Percentiles rank a stretch among this genome's conserved stretches.
Evolutionary conservation across 2,329 filamentous ascomycete genomes (phyloP).

Genomic region (Bretziella fagacearum): DNA sequence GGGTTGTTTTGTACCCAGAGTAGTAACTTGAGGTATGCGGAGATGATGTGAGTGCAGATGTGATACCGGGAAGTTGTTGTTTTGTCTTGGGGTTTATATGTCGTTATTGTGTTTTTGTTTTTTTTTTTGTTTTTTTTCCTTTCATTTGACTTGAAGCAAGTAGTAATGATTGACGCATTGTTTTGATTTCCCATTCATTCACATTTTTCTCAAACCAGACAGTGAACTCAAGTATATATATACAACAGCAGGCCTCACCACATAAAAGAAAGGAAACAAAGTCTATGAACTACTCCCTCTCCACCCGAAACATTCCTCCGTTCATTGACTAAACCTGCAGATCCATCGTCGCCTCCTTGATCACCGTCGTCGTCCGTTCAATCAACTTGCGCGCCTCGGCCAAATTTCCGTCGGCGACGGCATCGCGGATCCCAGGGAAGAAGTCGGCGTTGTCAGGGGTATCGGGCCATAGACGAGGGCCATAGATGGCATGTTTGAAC

Average conservation of each 20-base stretch:
- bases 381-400: conserved; percentile 48
- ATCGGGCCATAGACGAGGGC: conserved; percentile 60
- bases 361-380: conserved; percentile 51
- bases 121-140: conserved; percentile 4
- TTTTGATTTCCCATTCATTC: background rate
- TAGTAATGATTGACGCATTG: conserved; percentile 3
- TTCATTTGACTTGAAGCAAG: background rate
- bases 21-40: conserved; percentile 14
- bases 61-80: background rate
- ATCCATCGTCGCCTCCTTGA: conserved; percentile 40
- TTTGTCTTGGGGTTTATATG: background rate
- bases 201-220: background rate
- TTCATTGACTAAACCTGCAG: conserved; percentile 16
- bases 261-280: background rate
- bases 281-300: background rate
- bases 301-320: background rate
- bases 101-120: conserved; percentile 2
- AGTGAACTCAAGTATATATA: background rate
- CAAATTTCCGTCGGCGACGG: conserved; percentile 57
- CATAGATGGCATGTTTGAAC: conserved; percentile 86
- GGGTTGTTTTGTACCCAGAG: conserved; percentile 55
- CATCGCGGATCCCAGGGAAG: conserved; percentile 76
- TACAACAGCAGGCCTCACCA: conserved; percentile 1
- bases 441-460: conserved; percentile 38
- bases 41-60: background rate